Conservation (phyloP, 2,329 filamentous ascomycete species). For the Drechslerella coelobrocha region DNA sequence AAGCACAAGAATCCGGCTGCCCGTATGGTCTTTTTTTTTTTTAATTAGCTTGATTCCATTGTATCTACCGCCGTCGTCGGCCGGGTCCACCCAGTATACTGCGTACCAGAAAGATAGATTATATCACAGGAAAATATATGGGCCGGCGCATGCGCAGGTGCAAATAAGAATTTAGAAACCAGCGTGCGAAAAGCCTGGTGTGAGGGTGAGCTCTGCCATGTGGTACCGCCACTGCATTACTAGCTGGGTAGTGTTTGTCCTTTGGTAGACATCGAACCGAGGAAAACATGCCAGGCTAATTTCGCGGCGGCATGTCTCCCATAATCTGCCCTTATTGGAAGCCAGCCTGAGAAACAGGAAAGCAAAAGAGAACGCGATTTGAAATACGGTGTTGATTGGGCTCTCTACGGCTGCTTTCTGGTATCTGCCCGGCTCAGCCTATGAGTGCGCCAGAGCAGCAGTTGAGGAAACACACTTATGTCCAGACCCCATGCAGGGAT, state of each 20-base stretch:
- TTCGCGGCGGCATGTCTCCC: constrained; percentile 19
- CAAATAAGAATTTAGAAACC: too few species aligned
- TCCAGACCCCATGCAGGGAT: background rate
- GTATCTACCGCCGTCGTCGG: constrained; percentile 1
- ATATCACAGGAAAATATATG: too few species aligned
- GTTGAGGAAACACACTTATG: background rate
- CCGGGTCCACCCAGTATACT: background rate
- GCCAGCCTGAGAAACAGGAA: constrained; percentile 28
- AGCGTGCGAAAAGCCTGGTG: too few species aligned
- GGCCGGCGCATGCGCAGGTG: constrained; percentile 9
- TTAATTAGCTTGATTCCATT: background rate
- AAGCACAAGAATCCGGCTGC: too few species aligned
- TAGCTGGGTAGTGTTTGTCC: too few species aligned
- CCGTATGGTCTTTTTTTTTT: background rate
- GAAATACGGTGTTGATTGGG: constrained; percentile 7
- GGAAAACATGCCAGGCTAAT: background rate
- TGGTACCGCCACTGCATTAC: too few species aligned
- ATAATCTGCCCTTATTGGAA: constrained; percentile 44
- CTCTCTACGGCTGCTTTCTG: background rate
- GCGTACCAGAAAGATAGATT: too few species aligned
- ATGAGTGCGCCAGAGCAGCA: constrained; percentile 38
- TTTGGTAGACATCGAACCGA: background rate
- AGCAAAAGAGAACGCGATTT: background rate
- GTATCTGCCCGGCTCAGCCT: constrained; percentile 1
- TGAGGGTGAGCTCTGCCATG: too few species aligned